Evolutionary conservation across 2,329 filamentous ascomycete genomes (phyloP).

Genomic region (Graphilbum ipis-grandicollis): DNA sequence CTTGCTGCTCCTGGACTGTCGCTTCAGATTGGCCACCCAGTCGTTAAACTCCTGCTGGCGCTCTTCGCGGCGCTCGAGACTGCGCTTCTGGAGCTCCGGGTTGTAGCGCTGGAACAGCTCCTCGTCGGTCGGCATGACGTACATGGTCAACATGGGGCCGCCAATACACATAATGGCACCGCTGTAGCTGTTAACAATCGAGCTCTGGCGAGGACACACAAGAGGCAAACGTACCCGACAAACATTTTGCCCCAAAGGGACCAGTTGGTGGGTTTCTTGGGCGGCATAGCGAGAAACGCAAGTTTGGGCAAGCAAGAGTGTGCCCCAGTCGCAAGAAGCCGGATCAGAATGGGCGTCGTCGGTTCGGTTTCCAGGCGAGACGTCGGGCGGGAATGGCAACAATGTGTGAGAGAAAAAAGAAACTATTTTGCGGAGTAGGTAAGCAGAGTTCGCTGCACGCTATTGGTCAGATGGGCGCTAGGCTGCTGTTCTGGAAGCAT

Average conservation of each 20-base stretch:
- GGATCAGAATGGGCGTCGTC: too few relatives aligned
- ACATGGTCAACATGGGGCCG: constrained; percentile 70
- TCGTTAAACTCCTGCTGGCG: constrained; percentile 76
- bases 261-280: constrained; percentile 32
- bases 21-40: constrained; percentile 69
- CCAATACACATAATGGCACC: constrained; percentile 58
- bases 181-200: too few relatives aligned
- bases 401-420: too few relatives aligned
- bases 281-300: neutral
- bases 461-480: too few relatives aligned
- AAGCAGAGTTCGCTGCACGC: too few relatives aligned
- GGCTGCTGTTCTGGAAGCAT: too few relatives aligned
- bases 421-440: too few relatives aligned
- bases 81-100: constrained; percentile 79
- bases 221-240: constrained; percentile 48
- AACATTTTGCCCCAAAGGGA: constrained; percentile 52
- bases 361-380: too few relatives aligned
- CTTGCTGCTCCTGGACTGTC: constrained; percentile 81
- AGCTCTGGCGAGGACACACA: too few relatives aligned
- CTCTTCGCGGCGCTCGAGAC: constrained; percentile 60
- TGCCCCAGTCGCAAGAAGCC: too few relatives aligned
- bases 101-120: constrained; percentile 87
- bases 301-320: too few relatives aligned
- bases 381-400: too few relatives aligned
- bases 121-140: constrained; percentile 69